Percentiles rank a stretch among this genome's conserved stretches.
Conservation (phyloP, 805 yeast species). For the Pichia gijzeniarum region DNA sequence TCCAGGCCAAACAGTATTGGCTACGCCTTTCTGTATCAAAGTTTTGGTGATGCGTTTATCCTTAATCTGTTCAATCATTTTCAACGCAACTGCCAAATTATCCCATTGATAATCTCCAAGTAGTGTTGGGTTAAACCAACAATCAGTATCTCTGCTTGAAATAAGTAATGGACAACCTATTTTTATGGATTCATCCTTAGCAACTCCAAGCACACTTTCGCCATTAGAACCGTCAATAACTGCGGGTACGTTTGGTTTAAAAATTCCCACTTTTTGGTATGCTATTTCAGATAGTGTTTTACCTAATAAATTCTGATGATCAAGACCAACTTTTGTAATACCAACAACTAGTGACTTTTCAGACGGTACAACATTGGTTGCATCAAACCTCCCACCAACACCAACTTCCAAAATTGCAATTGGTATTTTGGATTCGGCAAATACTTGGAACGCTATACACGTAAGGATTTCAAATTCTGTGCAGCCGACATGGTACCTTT, state of each 20-base stretch:
- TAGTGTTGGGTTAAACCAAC: conserved; percentile 41
- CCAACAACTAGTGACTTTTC: conserved; percentile 51
- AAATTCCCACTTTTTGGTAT: conserved; percentile 78
- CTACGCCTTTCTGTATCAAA: conserved; percentile 45
- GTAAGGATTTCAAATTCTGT: conserved; percentile 87
- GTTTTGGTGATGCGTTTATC: conserved; percentile 15
- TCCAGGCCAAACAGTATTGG: conserved; percentile 74
- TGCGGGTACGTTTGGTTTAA: conserved; percentile 53
- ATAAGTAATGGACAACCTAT: conserved; percentile 27
- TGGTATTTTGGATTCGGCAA: conserved; percentile 51
- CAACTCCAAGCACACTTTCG: conserved; percentile 40
- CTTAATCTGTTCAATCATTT: conserved; percentile 39
- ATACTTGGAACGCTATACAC: conserved; percentile 76
- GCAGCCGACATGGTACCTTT: conserved; percentile 45
- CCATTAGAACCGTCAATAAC: conserved; percentile 70
- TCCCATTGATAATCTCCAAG: conserved; percentile 67
- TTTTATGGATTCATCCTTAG: conserved; percentile 33
- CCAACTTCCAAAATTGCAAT: conserved; percentile 92
- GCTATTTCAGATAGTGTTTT: conserved; percentile 61
- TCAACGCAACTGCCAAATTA: conserved; percentile 64
- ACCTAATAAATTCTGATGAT: conserved; percentile 78
- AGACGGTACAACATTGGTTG: conserved; percentile 66
- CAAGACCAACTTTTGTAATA: conserved; percentile 79
- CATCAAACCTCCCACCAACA: conserved; percentile 82
- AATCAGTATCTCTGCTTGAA: conserved; percentile 3